Conservation (phyloP, 768 basidiomycete species). For the Agaricus sinodeliciosus region DNA sequence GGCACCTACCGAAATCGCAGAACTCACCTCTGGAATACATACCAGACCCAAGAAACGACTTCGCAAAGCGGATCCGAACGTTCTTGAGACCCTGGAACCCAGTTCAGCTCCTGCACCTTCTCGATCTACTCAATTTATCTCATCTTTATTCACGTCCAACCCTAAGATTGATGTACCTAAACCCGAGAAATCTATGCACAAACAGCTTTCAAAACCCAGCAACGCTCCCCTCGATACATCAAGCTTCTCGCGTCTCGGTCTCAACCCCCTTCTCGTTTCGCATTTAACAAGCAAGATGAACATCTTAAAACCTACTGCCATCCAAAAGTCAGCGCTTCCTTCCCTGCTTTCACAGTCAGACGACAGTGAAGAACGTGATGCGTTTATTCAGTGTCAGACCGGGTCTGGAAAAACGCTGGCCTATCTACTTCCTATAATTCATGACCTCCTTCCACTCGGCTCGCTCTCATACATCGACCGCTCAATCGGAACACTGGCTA, state of each 20-base stretch:
- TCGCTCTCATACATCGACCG: constrained; percentile 91
- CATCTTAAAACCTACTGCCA: constrained; percentile 82
- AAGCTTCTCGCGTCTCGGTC: constrained; percentile 75
- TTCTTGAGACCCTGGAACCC: constrained; percentile 9
- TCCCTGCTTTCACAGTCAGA: constrained; percentile 30
- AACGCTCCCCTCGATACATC: constrained; percentile 84
- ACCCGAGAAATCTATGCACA: constrained; percentile 17
- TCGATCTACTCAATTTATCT: constrained; percentile 62
- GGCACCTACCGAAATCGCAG: constrained; percentile 8
- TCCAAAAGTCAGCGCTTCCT: constrained; percentile 79
- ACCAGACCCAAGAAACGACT: constrained; percentile 43
- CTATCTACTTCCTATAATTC: constrained; percentile 90
- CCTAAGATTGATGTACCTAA: constrained; percentile 52
- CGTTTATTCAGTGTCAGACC: constrained; percentile 94
- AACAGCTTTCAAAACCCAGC: constrained; percentile 45
- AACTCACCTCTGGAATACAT: constrained; percentile 16
- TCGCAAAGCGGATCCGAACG: constrained; percentile 20
- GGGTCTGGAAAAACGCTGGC: constrained; percentile 95
- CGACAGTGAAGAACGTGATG: constrained; percentile 48
- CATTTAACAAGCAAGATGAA: constrained; percentile 78
- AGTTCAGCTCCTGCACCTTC: constrained; percentile 16
- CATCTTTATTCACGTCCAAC: constrained; percentile 84
- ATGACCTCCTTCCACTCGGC: constrained; percentile 87
- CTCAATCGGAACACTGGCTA: constrained; percentile 88
- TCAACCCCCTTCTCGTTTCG: constrained; percentile 71